Percentiles rank a stretch among this genome's conserved stretches.
Evolutionary conservation across 164 flowering plant genomes (phyloP).

Genomic region (Vitis amurensis): DNA sequence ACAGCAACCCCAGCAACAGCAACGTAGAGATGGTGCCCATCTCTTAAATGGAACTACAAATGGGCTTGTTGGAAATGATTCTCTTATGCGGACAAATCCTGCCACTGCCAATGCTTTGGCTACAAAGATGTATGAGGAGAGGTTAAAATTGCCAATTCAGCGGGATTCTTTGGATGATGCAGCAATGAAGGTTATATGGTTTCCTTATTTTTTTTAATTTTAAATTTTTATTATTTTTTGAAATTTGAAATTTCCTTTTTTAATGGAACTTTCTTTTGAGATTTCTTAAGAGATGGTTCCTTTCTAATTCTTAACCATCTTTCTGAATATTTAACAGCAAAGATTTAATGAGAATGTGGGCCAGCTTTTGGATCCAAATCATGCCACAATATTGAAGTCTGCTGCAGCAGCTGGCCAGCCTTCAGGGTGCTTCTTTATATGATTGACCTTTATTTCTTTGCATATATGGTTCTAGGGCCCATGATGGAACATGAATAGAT

Average conservation of each 20-base stretch:
- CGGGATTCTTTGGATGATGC: constrained; percentile 93
- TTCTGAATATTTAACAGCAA: constrained; percentile 50
- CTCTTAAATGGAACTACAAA: constrained; percentile 73
- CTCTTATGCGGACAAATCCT: constrained; percentile 69
- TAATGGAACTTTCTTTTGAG: not conserved
- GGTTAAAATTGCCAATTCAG: constrained; percentile 68
- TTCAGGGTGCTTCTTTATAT: constrained; percentile 62
- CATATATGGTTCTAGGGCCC: not conserved
- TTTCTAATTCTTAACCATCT: not conserved
- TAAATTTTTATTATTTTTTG: not conserved
- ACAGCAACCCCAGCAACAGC: constrained; percentile 25
- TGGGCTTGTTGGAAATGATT: constrained; percentile 71
- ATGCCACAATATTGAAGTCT: constrained; percentile 75
- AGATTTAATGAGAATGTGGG: constrained; percentile 75
- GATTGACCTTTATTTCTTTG: not conserved
- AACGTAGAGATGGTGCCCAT: constrained; percentile 73
- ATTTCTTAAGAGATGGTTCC: not conserved
- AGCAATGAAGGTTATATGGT: constrained; percentile 65
- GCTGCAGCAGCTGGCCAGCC: constrained; percentile 81
- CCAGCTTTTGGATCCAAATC: constrained; percentile 82
- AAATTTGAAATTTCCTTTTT: not conserved
- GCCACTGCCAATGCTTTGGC: constrained; percentile 93
- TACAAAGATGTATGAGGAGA: constrained; percentile 92
- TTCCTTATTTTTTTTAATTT: not conserved
- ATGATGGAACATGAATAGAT: not conserved